These are phyloP conservation scores for Aspergillus cejpii DNA, from an alignment of 2,329 filamentous ascomycete genomes.

Conservation along the genomic window DNA sequence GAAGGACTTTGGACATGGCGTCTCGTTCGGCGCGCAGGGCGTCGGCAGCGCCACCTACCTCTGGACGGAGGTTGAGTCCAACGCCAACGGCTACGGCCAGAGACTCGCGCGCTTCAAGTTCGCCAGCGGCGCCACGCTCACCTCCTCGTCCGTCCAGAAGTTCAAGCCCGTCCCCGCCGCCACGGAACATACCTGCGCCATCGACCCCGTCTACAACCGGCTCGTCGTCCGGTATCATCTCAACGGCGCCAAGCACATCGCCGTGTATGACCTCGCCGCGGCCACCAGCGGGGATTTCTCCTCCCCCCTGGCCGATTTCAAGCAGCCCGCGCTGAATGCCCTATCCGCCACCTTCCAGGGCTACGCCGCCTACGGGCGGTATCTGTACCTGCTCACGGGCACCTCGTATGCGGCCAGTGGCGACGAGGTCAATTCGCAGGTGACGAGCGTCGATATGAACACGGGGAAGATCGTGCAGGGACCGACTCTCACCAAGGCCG, in stretches of 20 bases:
- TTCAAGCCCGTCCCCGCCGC: conserved; percentile 10
- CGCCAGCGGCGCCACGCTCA: conserved; percentile 12
- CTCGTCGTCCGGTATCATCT: conserved; percentile 15
- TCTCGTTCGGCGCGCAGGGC: conserved; percentile 16
- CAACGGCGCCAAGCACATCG: conserved; percentile 13
- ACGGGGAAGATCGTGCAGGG: conserved; percentile 16
- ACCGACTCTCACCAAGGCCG: conserved; percentile 16
- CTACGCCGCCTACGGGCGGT: conserved; percentile 14
- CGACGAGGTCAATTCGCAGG: conserved; percentile 14
- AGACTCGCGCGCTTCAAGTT: conserved; percentile 20
- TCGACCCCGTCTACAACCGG: conserved; percentile 15
- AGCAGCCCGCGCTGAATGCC: conserved; percentile 8
- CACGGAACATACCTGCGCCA: conserved; percentile 14
- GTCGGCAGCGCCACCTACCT: conserved; percentile 16
- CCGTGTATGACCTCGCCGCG: conserved; percentile 13
- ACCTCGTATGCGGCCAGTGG: conserved; percentile 12
- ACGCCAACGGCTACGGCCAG: conserved; percentile 18
- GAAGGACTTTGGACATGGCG: conserved; percentile 16
- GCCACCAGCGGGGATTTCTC: conserved; percentile 15
- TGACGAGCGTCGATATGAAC: conserved; percentile 17
- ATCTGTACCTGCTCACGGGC: conserved; percentile 16
- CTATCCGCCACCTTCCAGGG: conserved; percentile 13
- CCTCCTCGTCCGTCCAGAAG: conserved; percentile 5
- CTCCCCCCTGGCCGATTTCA: conserved; percentile 11
- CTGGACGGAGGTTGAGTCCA: conserved; percentile 19